These are phyloP conservation scores for Hericium erinaceus DNA, from an alignment of 768 basidiomycete species.

Conservation along the genomic window DNA sequence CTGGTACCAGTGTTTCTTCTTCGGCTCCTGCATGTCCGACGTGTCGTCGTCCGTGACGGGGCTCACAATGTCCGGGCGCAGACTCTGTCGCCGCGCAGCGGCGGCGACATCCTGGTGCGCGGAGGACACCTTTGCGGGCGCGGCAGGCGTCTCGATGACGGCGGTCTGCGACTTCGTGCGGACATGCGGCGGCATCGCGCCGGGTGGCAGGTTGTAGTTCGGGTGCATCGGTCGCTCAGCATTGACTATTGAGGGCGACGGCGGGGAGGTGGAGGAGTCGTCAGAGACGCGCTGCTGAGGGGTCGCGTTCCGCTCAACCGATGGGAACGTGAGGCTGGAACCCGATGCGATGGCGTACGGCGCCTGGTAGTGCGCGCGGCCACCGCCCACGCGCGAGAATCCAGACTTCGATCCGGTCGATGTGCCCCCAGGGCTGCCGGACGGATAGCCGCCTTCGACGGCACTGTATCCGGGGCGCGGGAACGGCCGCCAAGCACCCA, in stretches of 20 bases:
- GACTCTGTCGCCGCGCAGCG: slow-evolving; percentile 7
- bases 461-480: slow-evolving; percentile 41
- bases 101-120: not conserved
- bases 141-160: slow-evolving; percentile 58
- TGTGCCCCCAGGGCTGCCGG: slow-evolving; percentile 16
- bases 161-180: slow-evolving; percentile 80
- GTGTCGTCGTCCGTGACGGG: slow-evolving; percentile 11
- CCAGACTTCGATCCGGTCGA: slow-evolving; percentile 36
- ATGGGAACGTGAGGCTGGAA: slow-evolving; percentile 44
- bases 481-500: slow-evolving; percentile 90
- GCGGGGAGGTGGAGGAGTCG: slow-evolving; percentile 10
- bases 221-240: slow-evolving; percentile 8
- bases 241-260: slow-evolving; percentile 13
- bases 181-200: slow-evolving; percentile 61
- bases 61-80: slow-evolving; percentile 9
- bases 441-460: slow-evolving; percentile 29
- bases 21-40: slow-evolving; percentile 6
- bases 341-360: slow-evolving; percentile 68
- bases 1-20: slow-evolving; percentile 14
- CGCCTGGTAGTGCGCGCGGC: slow-evolving; percentile 73
- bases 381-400: slow-evolving; percentile 83
- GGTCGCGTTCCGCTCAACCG: slow-evolving; percentile 34
- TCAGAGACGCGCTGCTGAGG: slow-evolving; percentile 3
- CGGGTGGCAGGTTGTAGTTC: slow-evolving; percentile 38
- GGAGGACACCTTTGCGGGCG: not conserved